Evolutionary conservation across 2,329 filamentous ascomycete genomes (phyloP).

Genomic region (Stromatinia cepivora): DNA sequence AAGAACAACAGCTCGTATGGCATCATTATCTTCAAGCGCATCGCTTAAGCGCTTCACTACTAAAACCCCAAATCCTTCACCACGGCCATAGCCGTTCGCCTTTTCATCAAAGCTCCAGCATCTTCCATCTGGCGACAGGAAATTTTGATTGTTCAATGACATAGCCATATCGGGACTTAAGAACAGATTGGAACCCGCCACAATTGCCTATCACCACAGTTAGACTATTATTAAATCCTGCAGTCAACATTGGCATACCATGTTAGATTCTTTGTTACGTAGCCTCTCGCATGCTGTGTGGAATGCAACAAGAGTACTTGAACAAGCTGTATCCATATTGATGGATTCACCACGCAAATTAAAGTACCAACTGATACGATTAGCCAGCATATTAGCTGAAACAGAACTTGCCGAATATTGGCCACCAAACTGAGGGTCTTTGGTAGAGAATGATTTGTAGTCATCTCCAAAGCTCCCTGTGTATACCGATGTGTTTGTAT

Average conservation of each 20-base stretch:
- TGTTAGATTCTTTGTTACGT: slow-evolving; percentile 45
- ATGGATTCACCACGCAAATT: slow-evolving; percentile 45
- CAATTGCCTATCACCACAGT: not conserved
- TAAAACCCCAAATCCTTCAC: slow-evolving; percentile 60
- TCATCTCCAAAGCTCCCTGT: slow-evolving; percentile 47
- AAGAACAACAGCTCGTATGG: slow-evolving; percentile 6
- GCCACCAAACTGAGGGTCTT: not conserved
- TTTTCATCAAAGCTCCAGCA: slow-evolving; percentile 55
- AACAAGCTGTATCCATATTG: slow-evolving; percentile 50
- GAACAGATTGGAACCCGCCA: slow-evolving; percentile 10
- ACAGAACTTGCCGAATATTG: slow-evolving; percentile 35
- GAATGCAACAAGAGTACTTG: slow-evolving; percentile 44
- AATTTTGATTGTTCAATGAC: slow-evolving; percentile 44
- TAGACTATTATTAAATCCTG: not conserved
- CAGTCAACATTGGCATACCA: slow-evolving; percentile 40
- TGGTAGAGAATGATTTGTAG: not conserved
- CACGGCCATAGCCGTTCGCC: slow-evolving; percentile 62
- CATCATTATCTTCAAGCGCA: slow-evolving; percentile 46
- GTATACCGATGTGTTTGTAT: slow-evolving; percentile 46
- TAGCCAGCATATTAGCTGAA: slow-evolving; percentile 48
- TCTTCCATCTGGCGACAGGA: slow-evolving; percentile 32
- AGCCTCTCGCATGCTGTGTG: slow-evolving; percentile 41
- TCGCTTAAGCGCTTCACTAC: slow-evolving; percentile 59
- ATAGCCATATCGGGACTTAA: slow-evolving; percentile 46
- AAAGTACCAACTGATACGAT: slow-evolving; percentile 54